These are phyloP conservation scores for Acanthamoeba lenticulata DNA, from an alignment of 208 protist genomes.

Conservation along the genomic window DNA sequence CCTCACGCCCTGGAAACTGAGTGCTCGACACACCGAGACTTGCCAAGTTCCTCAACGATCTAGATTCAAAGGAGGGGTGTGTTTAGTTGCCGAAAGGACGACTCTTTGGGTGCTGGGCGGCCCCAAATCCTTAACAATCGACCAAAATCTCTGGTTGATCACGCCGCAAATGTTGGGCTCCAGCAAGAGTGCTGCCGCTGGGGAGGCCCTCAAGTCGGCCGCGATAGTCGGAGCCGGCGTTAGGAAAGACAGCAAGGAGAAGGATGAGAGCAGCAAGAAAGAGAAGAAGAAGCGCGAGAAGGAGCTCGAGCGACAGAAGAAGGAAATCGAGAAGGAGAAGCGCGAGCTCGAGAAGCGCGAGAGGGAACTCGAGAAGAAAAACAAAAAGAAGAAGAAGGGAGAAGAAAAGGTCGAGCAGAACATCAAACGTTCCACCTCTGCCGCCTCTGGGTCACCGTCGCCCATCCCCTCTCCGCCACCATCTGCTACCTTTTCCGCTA, in stretches of 20 bases:
- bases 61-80: too few relatives aligned
- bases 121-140: too few relatives aligned
- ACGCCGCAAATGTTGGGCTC: neutral
- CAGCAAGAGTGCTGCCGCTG: neutral
- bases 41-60: too few relatives aligned
- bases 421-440: neutral
- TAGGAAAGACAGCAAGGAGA: neutral
- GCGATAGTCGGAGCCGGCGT: neutral
- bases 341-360: slow-evolving; percentile 5
- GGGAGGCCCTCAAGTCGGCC: neutral
- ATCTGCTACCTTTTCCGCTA: neutral
- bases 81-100: too few relatives aligned
- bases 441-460: neutral
- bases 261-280: slow-evolving; percentile 15
- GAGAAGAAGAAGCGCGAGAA: neutral
- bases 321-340: neutral
- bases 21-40: too few relatives aligned
- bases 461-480: neutral
- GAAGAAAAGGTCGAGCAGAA: neutral
- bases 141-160: neutral
- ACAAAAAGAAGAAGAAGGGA: slow-evolving; percentile 20
- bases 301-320: slow-evolving; percentile 22
- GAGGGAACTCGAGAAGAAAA: slow-evolving; percentile 44
- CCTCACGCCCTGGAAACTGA: too few relatives aligned
- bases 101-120: too few relatives aligned